phyloP scores from a whole-genome alignment of 2,329 filamentous ascomycete species.

The Aspergillus puulaauensis region DNA sequence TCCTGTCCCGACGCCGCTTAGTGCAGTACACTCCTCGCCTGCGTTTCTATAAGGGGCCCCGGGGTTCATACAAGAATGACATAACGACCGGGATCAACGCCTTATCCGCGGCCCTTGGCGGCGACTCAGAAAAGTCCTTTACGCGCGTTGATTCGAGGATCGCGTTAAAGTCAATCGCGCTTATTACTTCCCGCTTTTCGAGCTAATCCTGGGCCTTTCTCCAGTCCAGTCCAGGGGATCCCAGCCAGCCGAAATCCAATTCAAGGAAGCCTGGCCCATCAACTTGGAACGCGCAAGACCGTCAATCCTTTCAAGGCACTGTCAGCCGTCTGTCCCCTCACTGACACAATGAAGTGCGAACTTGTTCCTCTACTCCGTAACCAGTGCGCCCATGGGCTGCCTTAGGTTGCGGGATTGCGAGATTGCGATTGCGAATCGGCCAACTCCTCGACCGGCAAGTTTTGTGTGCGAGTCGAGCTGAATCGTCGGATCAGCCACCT shows the following conservation, averaged over 20 bases:
- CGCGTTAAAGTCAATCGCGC: slow-evolving; percentile 23
- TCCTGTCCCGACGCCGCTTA: too few species aligned
- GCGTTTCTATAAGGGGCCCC: slow-evolving; percentile 1
- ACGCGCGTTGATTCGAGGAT: slow-evolving; percentile 30
- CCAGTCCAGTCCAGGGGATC: slow-evolving; percentile 14
- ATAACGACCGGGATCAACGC: slow-evolving; percentile 15
- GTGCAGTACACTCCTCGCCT: background rate
- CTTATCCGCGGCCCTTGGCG: slow-evolving; percentile 24
- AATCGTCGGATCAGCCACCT: slow-evolving; percentile 20
- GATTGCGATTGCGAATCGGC: background rate
- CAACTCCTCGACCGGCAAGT: background rate
- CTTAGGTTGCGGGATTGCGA: background rate
- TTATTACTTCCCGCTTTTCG: slow-evolving; percentile 20
- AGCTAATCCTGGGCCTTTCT: background rate
- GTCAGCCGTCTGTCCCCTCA: too few species aligned
- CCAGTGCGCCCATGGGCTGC: background rate
- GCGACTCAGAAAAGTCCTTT: slow-evolving; percentile 20
- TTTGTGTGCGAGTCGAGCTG: slow-evolving; percentile 4
- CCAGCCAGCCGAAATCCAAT: slow-evolving; percentile 7
- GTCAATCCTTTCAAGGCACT: background rate
- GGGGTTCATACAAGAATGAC: slow-evolving; percentile 11
- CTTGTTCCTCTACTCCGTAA: too few species aligned
- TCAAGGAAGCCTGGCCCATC: background rate
- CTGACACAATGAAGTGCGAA: too few species aligned
- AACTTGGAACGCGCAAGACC: slow-evolving; percentile 2